A percentile compares a stretch with the other conserved stretches of the same genome.
Conservation (phyloP, 257 asterid species). For the Oldenlandia corymbosa region DNA sequence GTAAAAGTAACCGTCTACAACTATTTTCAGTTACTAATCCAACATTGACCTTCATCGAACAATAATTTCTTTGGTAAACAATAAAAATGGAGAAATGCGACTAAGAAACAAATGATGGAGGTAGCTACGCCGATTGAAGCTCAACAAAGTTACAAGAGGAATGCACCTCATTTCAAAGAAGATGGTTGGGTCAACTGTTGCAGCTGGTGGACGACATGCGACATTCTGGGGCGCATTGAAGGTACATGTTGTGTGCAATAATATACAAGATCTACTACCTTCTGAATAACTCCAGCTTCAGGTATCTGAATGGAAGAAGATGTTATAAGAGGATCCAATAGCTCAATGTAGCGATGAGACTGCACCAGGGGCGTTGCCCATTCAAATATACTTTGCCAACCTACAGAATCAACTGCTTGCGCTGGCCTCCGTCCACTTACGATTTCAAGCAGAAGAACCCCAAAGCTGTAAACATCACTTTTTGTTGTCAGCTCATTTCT, state of each 20-base stretch:
- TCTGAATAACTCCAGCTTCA: conserved; percentile 72
- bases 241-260: conserved; percentile 98
- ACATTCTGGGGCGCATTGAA: conserved; percentile 97
- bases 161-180: conserved; percentile 32
- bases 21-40: background rate
- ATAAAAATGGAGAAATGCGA: too few relatives aligned
- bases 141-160: background rate
- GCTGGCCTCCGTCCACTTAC: conserved; percentile 93
- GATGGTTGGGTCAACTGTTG: conserved; percentile 76
- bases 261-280: conserved; percentile 91
- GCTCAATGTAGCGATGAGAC: conserved; percentile 71
- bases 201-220: conserved; percentile 94
- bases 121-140: background rate
- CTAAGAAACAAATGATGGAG: background rate
- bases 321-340: conserved; percentile 77
- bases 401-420: conserved; percentile 92
- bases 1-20: background rate
- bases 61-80: too few relatives aligned
- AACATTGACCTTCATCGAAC: background rate
- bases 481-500: conserved; percentile 93
- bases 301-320: conserved; percentile 75
- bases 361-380: conserved; percentile 99
- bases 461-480: conserved; percentile 99
- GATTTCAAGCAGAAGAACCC: conserved; percentile 89
- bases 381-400: conserved; percentile 98